Conservation (phyloP, 1,139 yeast genomes). For the Nadsonia starkeyi-henricii region DNA sequence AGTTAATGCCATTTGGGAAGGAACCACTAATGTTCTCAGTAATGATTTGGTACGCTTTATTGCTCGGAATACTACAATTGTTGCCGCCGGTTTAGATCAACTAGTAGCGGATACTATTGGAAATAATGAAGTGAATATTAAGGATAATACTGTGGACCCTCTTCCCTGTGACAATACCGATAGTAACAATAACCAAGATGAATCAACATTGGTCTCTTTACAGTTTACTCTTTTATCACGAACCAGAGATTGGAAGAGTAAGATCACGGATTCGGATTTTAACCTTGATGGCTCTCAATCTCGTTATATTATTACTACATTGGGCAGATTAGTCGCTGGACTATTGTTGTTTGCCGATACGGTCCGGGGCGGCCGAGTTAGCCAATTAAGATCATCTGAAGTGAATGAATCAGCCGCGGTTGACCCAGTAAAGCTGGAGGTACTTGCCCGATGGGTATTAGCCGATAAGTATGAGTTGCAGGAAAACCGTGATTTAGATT, state of each 20-base stretch:
- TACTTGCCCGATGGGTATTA: neutral
- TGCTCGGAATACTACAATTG: neutral
- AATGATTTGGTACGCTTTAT: constrained; percentile 18
- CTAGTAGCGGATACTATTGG: neutral
- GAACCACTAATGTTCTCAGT: constrained; percentile 22
- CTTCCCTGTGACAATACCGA: neutral
- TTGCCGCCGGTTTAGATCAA: neutral
- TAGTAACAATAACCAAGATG: neutral
- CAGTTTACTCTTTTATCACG: neutral
- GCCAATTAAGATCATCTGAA: neutral
- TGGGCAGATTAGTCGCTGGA: neutral
- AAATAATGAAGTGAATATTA: neutral
- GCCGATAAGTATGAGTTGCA: neutral
- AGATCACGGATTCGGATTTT: neutral
- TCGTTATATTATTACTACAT: neutral
- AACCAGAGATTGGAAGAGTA: neutral
- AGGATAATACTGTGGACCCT: neutral
- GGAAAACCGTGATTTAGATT: neutral
- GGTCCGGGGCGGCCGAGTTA: neutral
- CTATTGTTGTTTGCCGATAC: neutral
- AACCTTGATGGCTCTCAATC: neutral
- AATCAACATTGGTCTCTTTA: neutral
- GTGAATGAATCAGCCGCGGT: neutral
- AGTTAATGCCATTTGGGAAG: constrained; percentile 23
- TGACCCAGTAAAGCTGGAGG: neutral